Evolutionary conservation across 2,329 filamentous ascomycete species (phyloP), one percentile per base, ranked within the genome.

Genomic region (Cercospora citrullina): DNA sequence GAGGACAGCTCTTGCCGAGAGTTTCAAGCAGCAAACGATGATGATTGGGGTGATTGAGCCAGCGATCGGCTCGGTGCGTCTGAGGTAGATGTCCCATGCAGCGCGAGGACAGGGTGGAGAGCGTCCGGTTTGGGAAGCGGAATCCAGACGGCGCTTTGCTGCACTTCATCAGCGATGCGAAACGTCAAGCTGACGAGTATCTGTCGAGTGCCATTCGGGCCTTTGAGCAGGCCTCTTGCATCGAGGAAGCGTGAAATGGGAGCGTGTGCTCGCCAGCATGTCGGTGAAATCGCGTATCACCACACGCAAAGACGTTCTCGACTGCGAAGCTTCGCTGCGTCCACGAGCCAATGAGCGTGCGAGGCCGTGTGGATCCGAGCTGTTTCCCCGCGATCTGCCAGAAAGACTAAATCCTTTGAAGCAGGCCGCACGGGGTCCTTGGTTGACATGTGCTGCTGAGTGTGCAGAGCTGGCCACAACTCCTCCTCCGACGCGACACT

Each of bases 231-330:
- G 18, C 48, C 21, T 51, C 48, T 65, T 28, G 23, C 26, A 58
- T 57, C 51, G 23, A 36, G 39, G 30, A 62, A n/a, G 16, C 36
- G 23, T 36, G 39, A 21, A 62, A n/a, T 21, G 21, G 18, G 31
- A 31, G 14, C 30, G 64, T 23, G 30, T 42, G 31, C 57, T 39
- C 59, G 65, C 65, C 26, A 63, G 65, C 65, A 63, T 67, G 65
- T 67, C 65, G 65, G 65, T 48, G 65, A n/a, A 63, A 63, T 63
- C 23, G 64, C 64, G 64, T 62, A 63, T 66, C 64, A 57, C 58
- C 7, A 48, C 30, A 30, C 45, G 26, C 36, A 16, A 51, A 62
- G 58, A 26, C 21, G 28, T 18, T 58, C 31, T 58, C 28, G 53
- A 58, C 23, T 23, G 51, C 62, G 16, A 39, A 64, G 51, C 30